Conservation (phyloP, 805 yeast species). For the Debaryomyces hansenii region DNA sequence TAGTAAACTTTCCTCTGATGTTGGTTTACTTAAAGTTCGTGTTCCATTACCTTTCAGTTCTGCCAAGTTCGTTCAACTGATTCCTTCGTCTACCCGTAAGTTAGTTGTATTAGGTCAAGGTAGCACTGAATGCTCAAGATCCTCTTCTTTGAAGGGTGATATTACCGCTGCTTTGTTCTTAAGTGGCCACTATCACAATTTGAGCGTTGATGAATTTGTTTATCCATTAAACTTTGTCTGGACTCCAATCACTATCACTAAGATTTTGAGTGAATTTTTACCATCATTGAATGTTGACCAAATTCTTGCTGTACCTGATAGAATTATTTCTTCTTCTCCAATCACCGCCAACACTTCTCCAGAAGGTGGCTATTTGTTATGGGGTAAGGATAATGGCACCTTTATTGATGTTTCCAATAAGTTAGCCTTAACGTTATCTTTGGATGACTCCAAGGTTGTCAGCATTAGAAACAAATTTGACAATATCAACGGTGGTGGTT, state of each 20-base stretch:
- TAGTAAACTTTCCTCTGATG: constrained; percentile 34
- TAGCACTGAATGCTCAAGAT: constrained; percentile 17
- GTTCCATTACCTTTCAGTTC: constrained; percentile 79
- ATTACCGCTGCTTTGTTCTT: constrained; percentile 70
- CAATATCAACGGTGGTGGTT: constrained; percentile 71
- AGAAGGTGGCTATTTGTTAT: constrained; percentile 50
- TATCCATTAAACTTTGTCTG: constrained; percentile 54
- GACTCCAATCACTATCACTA: constrained; percentile 54
- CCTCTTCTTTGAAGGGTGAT: constrained; percentile 60
- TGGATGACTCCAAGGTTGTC: constrained; percentile 54
- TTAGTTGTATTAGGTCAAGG: constrained; percentile 69
- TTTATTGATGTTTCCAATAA: constrained; percentile 58
- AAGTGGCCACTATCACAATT: constrained; percentile 39
- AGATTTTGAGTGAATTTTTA: constrained; percentile 47
- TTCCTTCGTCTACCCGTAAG: constrained; percentile 59
- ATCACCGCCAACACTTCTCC: constrained; percentile 44
- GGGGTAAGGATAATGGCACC: constrained; percentile 67
- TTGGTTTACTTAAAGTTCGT: constrained; percentile 71
- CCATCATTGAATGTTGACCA: constrained; percentile 24
- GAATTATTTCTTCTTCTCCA: constrained; percentile 14
- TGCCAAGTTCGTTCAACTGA: constrained; percentile 52
- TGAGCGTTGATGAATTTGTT: constrained; percentile 50
- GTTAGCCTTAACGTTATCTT: constrained; percentile 67
- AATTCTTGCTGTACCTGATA: constrained; percentile 16
- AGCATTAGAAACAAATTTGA: constrained; percentile 68